Percentiles rank a stretch among this genome's conserved stretches.
Conservation (phyloP, 352 stramenopile genomes). For the Peronospora belbahrii region DNA sequence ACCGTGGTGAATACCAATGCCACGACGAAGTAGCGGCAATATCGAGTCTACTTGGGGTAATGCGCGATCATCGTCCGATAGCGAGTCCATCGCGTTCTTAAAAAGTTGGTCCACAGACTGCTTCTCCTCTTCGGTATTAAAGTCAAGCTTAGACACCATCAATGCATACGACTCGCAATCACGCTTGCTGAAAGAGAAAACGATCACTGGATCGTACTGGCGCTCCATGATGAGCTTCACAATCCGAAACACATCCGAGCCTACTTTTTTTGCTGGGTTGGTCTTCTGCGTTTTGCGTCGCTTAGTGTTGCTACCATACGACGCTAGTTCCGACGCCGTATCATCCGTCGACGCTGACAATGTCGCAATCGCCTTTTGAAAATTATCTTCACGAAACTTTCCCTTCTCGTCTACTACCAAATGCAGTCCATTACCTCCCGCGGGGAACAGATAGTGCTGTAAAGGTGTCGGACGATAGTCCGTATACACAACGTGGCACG, state of each 20-base stretch:
- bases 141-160: constrained; percentile 91
- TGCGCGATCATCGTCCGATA: constrained; percentile 94
- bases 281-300: constrained; percentile 41
- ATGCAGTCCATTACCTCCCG: constrained; percentile 93
- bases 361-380: constrained; percentile 88
- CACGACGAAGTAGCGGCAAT: constrained; percentile 93
- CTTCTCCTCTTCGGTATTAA: constrained; percentile 98
- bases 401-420: constrained; percentile 99
- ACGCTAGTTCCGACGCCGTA: constrained; percentile 69
- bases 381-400: constrained; percentile 97
- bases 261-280: constrained; percentile 88
- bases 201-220: constrained; percentile 96
- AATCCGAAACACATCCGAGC: constrained; percentile 95
- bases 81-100: constrained; percentile 96
- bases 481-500: constrained; percentile 99
- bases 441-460: constrained; percentile 99
- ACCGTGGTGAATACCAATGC: constrained; percentile 99
- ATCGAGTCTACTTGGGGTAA: constrained; percentile 97
- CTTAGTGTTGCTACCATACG: constrained; percentile 71
- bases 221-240: constrained; percentile 98
- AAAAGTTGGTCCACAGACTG: constrained; percentile 95
- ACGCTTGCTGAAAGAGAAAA: constrained; percentile 99
- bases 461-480: constrained; percentile 98
- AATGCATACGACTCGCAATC: constrained; percentile 93
- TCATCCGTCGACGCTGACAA: constrained; percentile 51